Conservation (phyloP, 345 rosid genomes). For the Eucalyptus regnans region DNA sequence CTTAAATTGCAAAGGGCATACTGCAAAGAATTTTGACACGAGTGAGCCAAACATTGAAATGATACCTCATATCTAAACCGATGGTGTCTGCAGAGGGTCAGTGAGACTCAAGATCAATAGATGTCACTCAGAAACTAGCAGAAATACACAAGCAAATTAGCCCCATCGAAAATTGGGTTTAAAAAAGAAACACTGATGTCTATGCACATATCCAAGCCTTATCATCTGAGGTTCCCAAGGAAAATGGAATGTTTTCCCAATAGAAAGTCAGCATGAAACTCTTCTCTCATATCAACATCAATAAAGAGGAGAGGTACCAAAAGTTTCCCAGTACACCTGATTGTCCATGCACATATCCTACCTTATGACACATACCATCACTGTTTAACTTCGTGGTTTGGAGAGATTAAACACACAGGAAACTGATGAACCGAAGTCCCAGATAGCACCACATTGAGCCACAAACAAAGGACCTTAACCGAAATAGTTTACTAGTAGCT, state of each 20-base stretch:
- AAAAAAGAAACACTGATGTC: not conserved
- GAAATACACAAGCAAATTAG: not conserved
- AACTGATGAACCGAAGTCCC: not conserved
- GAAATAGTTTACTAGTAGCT: not conserved
- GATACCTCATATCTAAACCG: not conserved
- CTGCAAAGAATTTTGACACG: slow-evolving; percentile 31
- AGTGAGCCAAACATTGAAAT: not conserved
- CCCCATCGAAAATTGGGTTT: not conserved
- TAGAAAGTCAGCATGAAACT: not conserved
- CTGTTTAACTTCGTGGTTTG: not conserved
- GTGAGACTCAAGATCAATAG: not conserved
- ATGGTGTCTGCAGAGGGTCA: not conserved
- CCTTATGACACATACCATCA: not conserved
- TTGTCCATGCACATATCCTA: not conserved
- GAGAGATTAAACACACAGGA: not conserved
- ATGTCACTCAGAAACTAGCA: not conserved
- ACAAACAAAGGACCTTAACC: not conserved
- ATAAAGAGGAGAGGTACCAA: not conserved
- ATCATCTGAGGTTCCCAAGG: not conserved
- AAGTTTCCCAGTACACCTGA: not conserved
- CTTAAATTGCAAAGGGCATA: slow-evolving; percentile 80
- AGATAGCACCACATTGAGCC: not conserved
- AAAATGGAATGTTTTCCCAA: not conserved
- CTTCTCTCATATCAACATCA: not conserved
- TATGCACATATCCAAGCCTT: not conserved